Percentiles rank a stretch among this genome's conserved stretches.
Conservation (phyloP, 768 basidiomycete genomes). For the Mycena rosella region DNA sequence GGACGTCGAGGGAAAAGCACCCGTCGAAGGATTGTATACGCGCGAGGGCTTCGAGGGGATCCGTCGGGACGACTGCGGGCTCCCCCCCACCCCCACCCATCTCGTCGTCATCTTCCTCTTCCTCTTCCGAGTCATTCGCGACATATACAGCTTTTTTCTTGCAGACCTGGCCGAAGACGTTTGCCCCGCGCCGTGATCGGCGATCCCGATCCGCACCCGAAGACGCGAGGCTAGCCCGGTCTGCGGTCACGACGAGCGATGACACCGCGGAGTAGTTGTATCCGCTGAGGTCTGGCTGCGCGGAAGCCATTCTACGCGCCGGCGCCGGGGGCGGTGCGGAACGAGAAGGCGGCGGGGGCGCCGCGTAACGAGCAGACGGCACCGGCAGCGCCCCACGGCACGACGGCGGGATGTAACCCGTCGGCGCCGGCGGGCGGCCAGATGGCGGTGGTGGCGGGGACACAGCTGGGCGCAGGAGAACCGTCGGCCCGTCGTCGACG, state of each 20-base stretch:
- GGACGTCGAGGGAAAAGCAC: conserved; percentile 22
- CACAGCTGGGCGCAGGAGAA: background rate
- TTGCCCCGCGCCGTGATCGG: no score
- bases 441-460: no score
- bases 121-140: background rate
- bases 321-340: background rate
- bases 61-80: background rate
- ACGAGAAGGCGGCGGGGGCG: no score
- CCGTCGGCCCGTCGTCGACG: conserved; percentile 23
- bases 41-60: conserved; percentile 31
- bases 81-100: no score
- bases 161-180: no score
- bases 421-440: background rate
- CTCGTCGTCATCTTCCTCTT: no score
- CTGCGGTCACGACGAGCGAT: background rate
- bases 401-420: background rate
- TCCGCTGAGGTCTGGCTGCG: no score
- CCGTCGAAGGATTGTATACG: conserved; percentile 35
- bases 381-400: background rate
- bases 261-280: background rate
- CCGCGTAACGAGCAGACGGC: background rate
- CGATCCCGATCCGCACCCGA: background rate
- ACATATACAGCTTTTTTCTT: background rate
- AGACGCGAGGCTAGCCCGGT: background rate
- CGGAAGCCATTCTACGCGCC: background rate